These are phyloP conservation scores for Lyophyllum shimeji DNA, from an alignment of 768 basidiomycete genomes.

Conservation along the genomic window DNA sequence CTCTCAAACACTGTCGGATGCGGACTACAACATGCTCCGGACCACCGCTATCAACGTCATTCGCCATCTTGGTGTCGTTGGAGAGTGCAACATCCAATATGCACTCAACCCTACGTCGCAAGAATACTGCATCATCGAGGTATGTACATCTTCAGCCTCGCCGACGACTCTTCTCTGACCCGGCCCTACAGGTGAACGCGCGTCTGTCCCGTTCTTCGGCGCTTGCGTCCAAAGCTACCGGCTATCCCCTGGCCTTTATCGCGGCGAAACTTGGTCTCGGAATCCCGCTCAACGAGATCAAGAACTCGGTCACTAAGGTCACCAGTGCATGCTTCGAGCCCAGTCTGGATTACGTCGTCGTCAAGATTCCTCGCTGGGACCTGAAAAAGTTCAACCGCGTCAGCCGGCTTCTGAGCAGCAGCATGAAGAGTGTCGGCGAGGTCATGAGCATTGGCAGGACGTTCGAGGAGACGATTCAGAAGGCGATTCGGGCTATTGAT, in stretches of 20 bases:
- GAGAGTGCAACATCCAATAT: slow-evolving; percentile 99
- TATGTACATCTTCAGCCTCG: slow-evolving; percentile 22
- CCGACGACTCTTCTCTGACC: not conserved
- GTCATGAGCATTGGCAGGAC: slow-evolving; percentile 99
- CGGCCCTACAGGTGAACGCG: slow-evolving; percentile 68
- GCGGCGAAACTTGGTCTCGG: slow-evolving; percentile 97
- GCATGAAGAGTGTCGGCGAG: slow-evolving; percentile 99
- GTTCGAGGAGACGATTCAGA: slow-evolving; percentile 98
- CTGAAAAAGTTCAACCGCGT: slow-evolving; percentile 97
- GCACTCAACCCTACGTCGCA: slow-evolving; percentile 93
- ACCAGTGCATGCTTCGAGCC: slow-evolving; percentile 99
- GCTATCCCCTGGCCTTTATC: slow-evolving; percentile 97
- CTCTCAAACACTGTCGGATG: slow-evolving; percentile 96
- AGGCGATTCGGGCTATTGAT: slow-evolving; percentile 96
- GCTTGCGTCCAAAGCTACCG: slow-evolving; percentile 96
- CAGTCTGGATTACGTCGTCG: slow-evolving; percentile 93
- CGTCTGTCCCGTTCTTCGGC: slow-evolving; percentile 97
- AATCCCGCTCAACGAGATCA: slow-evolving; percentile 96
- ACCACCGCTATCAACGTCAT: slow-evolving; percentile 98
- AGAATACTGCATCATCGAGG: slow-evolving; percentile 99
- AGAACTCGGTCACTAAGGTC: slow-evolving; percentile 95
- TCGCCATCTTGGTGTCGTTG: slow-evolving; percentile 95
- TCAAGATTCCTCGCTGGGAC: slow-evolving; percentile 99
- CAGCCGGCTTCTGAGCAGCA: slow-evolving; percentile 85
- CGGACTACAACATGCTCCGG: slow-evolving; percentile 99